These are phyloP conservation scores for Eucalyptus sp. DNA, from an alignment of 345 rosid genomes.

Conservation along the genomic window DNA sequence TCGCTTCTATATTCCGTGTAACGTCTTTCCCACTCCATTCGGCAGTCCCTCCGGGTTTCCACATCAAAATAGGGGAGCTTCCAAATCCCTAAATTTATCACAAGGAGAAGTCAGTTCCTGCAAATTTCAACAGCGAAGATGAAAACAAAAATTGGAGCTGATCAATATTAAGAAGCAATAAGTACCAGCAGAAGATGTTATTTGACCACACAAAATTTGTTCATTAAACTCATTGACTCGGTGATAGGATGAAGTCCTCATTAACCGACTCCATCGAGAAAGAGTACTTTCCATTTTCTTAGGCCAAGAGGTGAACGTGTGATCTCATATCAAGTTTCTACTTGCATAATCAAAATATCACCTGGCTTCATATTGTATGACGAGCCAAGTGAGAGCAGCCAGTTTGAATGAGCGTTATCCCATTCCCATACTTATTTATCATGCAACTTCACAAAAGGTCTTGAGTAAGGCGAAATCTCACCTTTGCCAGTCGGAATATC, in stretches of 20 bases:
- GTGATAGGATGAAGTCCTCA: background rate
- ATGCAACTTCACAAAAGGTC: background rate
- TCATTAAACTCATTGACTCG: background rate
- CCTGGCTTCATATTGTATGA: background rate
- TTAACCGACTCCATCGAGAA: background rate
- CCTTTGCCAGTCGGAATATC: background rate
- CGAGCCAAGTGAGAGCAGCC: background rate
- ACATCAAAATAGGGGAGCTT: slow-evolving; percentile 40
- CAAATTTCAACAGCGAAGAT: background rate
- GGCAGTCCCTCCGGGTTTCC: background rate
- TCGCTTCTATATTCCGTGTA: slow-evolving; percentile 34
- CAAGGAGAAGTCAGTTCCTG: background rate
- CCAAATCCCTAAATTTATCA: slow-evolving; percentile 19
- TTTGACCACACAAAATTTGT: background rate
- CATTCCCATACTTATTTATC: background rate
- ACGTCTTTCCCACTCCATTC: slow-evolving; percentile 12
- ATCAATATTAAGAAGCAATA: background rate
- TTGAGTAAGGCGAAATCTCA: background rate
- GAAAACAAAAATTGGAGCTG: background rate
- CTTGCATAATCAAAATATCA: background rate
- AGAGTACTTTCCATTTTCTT: background rate
- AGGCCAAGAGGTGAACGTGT: background rate
- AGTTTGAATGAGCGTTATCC: background rate
- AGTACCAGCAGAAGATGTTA: background rate
- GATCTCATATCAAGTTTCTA: background rate